Percentiles rank a stretch among this genome's conserved stretches.
Evolutionary conservation across 441 rosid species (phyloP).

Genomic region (Euphorbia celastroides): DNA sequence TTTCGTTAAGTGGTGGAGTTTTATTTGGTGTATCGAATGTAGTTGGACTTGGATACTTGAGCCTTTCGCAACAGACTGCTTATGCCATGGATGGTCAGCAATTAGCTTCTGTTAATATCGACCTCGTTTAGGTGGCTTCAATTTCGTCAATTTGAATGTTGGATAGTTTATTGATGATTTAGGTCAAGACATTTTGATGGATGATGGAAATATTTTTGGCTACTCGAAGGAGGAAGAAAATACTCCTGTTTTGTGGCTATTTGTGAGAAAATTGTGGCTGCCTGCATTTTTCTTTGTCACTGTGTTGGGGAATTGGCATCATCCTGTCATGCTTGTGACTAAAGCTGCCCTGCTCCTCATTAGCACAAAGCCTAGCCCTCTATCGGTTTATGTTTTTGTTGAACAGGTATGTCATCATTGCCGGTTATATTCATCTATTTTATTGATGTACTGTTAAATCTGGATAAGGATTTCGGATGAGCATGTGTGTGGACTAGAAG

Average conservation of each 20-base stretch:
- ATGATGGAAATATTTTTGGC: slow-evolving; percentile 20
- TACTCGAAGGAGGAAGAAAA: slow-evolving; percentile 20
- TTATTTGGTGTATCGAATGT: slow-evolving; percentile 26
- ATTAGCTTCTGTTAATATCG: neutral
- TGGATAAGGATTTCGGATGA: neutral
- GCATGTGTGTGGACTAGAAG: neutral
- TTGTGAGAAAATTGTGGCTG: slow-evolving; percentile 42
- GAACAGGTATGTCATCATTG: slow-evolving; percentile 34
- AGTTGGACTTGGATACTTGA: slow-evolving; percentile 30
- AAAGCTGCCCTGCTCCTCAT: slow-evolving; percentile 36
- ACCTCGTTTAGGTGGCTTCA: neutral
- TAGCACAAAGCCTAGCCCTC: slow-evolving; percentile 46
- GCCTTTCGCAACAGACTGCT: slow-evolving; percentile 20
- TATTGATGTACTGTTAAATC: neutral
- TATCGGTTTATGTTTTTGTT: slow-evolving; percentile 43
- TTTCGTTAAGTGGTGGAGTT: neutral
- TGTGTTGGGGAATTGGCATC: slow-evolving; percentile 32
- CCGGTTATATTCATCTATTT: neutral
- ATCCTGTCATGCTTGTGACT: slow-evolving; percentile 30
- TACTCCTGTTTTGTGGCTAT: slow-evolving; percentile 25
- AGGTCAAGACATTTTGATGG: slow-evolving; percentile 33
- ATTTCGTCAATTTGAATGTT: slow-evolving; percentile 8
- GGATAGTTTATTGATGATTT: neutral
- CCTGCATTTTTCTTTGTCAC: slow-evolving; percentile 37
- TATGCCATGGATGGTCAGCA: slow-evolving; percentile 44